phyloP scores from a whole-genome alignment of 2,329 filamentous ascomycete species.

The Knoxdaviesia capensis region DNA sequence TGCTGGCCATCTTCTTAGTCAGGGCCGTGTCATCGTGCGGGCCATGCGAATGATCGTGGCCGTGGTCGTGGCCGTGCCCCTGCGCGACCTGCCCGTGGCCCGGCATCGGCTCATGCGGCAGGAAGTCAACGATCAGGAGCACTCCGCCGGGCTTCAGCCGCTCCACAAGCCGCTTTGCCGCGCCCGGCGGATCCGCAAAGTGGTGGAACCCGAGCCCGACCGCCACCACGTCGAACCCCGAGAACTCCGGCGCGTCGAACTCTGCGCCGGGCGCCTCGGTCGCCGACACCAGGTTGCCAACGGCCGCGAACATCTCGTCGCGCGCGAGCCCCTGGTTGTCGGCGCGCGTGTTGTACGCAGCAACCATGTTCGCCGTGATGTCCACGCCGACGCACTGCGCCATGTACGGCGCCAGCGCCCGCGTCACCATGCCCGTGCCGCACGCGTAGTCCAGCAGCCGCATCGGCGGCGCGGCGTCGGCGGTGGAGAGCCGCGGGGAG shows the following conservation, averaged over 20 bases:
- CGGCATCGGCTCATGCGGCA: constrained; percentile 25
- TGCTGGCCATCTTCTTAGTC: constrained; percentile 9
- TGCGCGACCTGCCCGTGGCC: no score
- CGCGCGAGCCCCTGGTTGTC: constrained; percentile 26
- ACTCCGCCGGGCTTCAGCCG: constrained; percentile 46
- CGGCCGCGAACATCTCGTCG: constrained; percentile 32
- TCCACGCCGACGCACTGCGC: constrained; percentile 49
- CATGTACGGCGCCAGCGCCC: constrained; percentile 40
- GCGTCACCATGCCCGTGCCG: constrained; percentile 46
- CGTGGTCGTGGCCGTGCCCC: constrained; percentile 3
- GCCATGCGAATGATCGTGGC: constrained; percentile 8
- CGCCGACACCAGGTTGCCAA: constrained; percentile 34
- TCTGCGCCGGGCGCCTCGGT: constrained; percentile 25
- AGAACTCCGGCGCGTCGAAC: constrained; percentile 41
- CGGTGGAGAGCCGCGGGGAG: constrained; percentile 28
- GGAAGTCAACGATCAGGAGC: constrained; percentile 47
- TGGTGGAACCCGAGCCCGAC: constrained; percentile 48
- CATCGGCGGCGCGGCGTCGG: constrained; percentile 15
- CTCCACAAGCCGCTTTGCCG: constrained; percentile 35
- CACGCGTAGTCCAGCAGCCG: constrained; percentile 58
- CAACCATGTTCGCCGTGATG: constrained; percentile 50
- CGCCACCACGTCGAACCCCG: constrained; percentile 46
- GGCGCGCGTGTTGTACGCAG: constrained; percentile 42
- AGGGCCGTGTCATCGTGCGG: constrained; percentile 9
- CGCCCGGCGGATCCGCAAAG: constrained; percentile 41